Conservation (phyloP, 352 stramenopile species). For the Thraustotheca clavata region DNA sequence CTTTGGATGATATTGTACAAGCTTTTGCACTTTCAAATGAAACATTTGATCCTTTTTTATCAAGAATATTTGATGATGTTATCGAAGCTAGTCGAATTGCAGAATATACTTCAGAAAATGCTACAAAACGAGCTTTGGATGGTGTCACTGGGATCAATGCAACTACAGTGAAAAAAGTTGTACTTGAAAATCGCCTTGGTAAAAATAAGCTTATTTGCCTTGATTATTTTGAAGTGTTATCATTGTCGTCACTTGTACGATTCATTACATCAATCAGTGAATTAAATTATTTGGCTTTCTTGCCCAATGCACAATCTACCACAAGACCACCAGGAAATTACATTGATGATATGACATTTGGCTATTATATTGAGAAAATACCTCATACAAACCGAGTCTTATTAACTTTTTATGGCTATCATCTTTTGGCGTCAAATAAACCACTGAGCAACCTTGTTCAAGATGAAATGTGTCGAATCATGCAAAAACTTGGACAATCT, state of each 20-base stretch:
- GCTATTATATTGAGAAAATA: conserved; percentile 1
- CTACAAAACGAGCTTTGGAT: too few relatives aligned
- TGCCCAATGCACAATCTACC: too few relatives aligned
- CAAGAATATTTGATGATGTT: background rate
- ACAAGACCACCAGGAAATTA: background rate
- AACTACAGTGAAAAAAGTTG: background rate
- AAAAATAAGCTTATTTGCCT: conserved; percentile 6
- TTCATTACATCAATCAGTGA: conserved; percentile 1
- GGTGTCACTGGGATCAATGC: background rate
- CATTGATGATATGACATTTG: conserved; percentile 10
- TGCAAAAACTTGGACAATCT: background rate
- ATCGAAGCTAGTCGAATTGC: background rate
- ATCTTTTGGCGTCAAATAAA: background rate
- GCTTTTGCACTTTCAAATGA: background rate
- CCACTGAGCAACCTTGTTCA: background rate
- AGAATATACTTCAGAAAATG: too few relatives aligned
- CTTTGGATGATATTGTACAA: background rate
- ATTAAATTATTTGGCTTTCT: too few relatives aligned
- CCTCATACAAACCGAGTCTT: background rate
- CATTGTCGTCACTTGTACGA: background rate
- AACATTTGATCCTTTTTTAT: background rate
- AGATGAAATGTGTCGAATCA: background rate
- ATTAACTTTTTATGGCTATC: conserved; percentile 3
- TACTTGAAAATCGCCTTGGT: background rate
- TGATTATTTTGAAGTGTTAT: background rate